Evolutionary conservation across 495 filamentous ascomycete genomes (phyloP).

Genomic region (Melanomma pulvis-pyrius): DNA sequence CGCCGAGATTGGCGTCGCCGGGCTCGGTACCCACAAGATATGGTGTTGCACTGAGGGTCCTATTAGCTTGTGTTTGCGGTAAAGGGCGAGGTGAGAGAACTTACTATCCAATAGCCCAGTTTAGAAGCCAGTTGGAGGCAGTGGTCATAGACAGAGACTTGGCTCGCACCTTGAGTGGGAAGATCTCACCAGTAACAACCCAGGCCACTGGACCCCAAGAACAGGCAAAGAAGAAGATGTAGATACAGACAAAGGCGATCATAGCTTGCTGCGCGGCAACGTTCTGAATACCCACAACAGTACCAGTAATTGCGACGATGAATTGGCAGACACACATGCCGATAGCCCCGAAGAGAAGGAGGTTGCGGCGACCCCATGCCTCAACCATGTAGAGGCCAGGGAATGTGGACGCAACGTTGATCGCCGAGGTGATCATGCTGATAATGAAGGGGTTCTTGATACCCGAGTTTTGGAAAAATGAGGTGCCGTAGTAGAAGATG

Average conservation of each 20-base stretch:
- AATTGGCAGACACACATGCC: constrained; percentile 69
- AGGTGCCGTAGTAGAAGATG: constrained; percentile 73
- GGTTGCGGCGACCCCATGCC: constrained; percentile 66
- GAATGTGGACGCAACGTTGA: constrained; percentile 74
- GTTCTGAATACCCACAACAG: constrained; percentile 52
- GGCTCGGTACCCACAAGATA: constrained; percentile 46
- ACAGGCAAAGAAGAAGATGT: constrained; percentile 80
- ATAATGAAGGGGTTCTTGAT: constrained; percentile 67
- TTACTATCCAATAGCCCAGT: constrained; percentile 47
- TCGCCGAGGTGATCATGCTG: constrained; percentile 70
- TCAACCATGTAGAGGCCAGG: constrained; percentile 72
- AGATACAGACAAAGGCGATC: constrained; percentile 79
- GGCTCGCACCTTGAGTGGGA: constrained; percentile 49
- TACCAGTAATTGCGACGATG: constrained; percentile 62
- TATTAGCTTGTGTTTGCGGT: constrained; percentile 6
- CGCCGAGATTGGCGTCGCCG: constrained; percentile 44
- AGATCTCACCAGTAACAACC: constrained; percentile 48
- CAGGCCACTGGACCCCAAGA: constrained; percentile 69
- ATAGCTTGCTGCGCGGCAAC: constrained; percentile 50
- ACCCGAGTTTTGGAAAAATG: constrained; percentile 65
- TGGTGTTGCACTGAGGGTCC: constrained; percentile 37
- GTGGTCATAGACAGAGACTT: constrained; percentile 47
- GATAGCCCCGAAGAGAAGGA: constrained; percentile 68
- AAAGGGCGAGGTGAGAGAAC: not conserved
- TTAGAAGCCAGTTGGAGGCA: constrained; percentile 49